Percentiles rank a stretch among this genome's conserved stretches.
Evolutionary conservation across 257 asterid species (phyloP).

Genomic region (Craterostigma plantagineum): DNA sequence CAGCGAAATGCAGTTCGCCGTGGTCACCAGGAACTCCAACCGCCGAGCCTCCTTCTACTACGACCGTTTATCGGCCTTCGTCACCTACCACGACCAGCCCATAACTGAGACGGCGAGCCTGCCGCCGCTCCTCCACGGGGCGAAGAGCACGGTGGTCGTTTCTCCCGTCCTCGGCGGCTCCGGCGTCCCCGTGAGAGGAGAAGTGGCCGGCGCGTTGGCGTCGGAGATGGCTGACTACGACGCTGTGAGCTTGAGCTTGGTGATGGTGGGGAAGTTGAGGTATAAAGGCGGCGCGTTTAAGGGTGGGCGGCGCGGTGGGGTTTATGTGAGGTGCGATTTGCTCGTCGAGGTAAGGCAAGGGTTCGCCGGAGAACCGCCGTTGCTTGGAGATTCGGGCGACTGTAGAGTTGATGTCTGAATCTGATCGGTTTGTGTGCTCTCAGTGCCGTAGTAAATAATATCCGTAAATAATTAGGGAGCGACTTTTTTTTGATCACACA

Average conservation of each 20-base stretch:
- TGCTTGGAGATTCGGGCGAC: no score
- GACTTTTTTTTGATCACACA: no score
- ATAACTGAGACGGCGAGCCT: conserved; percentile 29
- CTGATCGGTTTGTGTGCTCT: no score
- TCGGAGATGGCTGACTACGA: conserved; percentile 33
- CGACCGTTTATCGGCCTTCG: conserved; percentile 33
- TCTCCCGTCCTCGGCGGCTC: conserved; percentile 43
- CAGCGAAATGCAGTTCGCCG: no score
- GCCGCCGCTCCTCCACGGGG: conserved; percentile 38
- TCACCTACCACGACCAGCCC: conserved; percentile 29
- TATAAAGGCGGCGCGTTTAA: conserved; percentile 23
- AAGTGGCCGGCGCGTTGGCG: conserved; percentile 20
- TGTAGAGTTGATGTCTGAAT: no score
- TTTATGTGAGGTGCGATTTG: conserved; percentile 37
- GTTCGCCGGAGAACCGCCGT: conserved; percentile 12
- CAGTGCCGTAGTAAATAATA: no score
- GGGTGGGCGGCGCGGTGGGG: conserved; percentile 16
- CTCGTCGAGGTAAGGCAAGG: conserved; percentile 26
- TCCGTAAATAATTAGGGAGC: no score
- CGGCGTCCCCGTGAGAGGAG: conserved; percentile 29
- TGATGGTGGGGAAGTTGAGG: conserved; percentile 26
- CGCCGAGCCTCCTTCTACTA: conserved; percentile 25
- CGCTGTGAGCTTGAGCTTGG: conserved; percentile 37
- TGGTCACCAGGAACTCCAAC: no score
- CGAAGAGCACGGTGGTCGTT: conserved; percentile 42